These are phyloP conservation scores for Sporothrix mexicana DNA, from an alignment of 2,329 filamentous ascomycete species.

Conservation along the genomic window DNA sequence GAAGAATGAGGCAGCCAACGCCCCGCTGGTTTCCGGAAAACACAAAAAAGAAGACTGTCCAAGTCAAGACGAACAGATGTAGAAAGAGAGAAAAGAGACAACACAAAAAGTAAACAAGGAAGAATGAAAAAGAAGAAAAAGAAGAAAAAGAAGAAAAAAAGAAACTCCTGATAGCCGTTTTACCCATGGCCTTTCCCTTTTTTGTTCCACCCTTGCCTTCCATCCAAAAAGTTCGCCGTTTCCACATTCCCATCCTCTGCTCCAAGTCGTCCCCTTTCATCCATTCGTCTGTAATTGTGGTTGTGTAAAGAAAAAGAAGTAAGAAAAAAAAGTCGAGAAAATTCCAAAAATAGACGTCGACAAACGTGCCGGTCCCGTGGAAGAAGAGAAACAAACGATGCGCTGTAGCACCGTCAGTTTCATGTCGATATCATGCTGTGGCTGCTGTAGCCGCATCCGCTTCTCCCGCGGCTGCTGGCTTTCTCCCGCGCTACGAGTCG, in stretches of 20 bases:
- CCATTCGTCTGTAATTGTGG: neutral
- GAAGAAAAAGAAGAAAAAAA: neutral
- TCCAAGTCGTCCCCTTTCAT: neutral
- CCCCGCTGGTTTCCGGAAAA: constrained; percentile 24
- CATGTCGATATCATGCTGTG: neutral
- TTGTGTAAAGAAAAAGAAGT: neutral
- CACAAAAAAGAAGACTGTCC: constrained; percentile 14
- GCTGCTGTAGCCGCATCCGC: neutral
- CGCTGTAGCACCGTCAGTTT: neutral
- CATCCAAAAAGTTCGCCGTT: constrained; percentile 7
- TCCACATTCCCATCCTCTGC: neutral
- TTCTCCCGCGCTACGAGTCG: constrained; percentile 47
- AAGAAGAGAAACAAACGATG: neutral
- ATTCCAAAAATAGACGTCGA: neutral
- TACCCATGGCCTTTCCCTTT: neutral
- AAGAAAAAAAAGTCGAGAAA: neutral
- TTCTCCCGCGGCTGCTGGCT: neutral
- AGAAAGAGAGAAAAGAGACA: neutral
- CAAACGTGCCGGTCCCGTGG: neutral
- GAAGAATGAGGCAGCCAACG: constrained; percentile 27
- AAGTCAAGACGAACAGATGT: neutral
- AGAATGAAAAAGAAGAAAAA: too few species aligned
- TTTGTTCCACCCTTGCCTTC: constrained; percentile 2
- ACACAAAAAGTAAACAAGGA: neutral
- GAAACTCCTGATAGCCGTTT: neutral